Base-by-base conservation (phyloP, 257 asterid genomes). In the Oldenlandia corymbosa region DNA sequence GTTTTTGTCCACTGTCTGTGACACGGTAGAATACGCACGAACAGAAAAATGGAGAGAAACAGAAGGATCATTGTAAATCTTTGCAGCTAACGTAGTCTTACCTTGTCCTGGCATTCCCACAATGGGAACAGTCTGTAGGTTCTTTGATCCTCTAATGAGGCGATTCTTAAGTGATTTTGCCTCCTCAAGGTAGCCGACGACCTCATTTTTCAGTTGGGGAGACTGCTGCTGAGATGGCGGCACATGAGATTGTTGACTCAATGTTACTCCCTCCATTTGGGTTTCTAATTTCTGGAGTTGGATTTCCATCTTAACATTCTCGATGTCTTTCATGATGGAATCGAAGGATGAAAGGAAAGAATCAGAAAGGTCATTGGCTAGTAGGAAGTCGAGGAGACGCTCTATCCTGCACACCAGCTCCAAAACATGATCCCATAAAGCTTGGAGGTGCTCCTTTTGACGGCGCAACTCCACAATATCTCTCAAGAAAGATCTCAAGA, bases 31-130 rank as follows among this genome's bases (percentile, higher is more conserved):
- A 36, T 34, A 61, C 14, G 11, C 41, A 61, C 34, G 26, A 0
- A 5, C 2, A n/a, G 2, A 1, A 23, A 61, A 61, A 42, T 24
- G n/a, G n/a, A 2, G 1, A 0, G 2, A 4, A 46, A 62, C n/a
- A 0, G 2, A 17, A 16, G 57, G 2, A 30, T 9, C 1, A 39
- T 43, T 16, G 27, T 2, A 41, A 0, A 60, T 52, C 27, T 41
- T 60, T 17, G 3, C 43, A 14, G 65, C 65, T 13, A 60, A 24
- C 10, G 65, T 60, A 1, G 65, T 60, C 65, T 60, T 60, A 24
- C 65, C 65, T 13, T 39, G 11, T 0, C 65, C n/a, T n/a, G n/a
- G n/a, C n/a, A n/a, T n/a, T n/a, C n/a, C n/a, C n/a, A n/a, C n/a
- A n/a, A n/a, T n/a, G 52, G 65, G 16, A n/a, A 60, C 37, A 23